Conservation (phyloP, 2,329 filamentous ascomycete genomes). For the Alternaria hordeiaustralica region DNA sequence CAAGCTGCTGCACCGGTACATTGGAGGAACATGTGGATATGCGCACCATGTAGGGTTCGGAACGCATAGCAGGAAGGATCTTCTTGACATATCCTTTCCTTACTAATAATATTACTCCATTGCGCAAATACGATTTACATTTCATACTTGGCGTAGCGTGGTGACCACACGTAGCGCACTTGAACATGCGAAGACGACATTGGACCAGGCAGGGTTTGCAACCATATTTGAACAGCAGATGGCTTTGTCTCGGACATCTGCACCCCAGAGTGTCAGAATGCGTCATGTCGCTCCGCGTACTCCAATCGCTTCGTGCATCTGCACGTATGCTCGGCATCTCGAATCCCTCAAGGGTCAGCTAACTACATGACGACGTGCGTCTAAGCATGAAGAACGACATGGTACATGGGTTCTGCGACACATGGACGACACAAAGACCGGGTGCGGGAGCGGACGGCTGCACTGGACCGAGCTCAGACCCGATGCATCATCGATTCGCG, state of each 20-base stretch:
- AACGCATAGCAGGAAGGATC: slow-evolving; percentile 18
- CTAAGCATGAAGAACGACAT: slow-evolving; percentile 10
- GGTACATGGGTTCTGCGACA: slow-evolving; percentile 25
- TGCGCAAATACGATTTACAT: slow-evolving; percentile 1
- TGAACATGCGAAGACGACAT: neutral
- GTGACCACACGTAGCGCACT: neutral
- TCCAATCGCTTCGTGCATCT: slow-evolving; percentile 5
- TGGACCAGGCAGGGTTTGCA: slow-evolving; percentile 1
- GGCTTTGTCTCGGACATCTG: slow-evolving; percentile 16
- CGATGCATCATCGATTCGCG: slow-evolving; percentile 11
- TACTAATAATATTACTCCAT: slow-evolving; percentile 39
- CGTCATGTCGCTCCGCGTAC: neutral
- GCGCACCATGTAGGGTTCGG: slow-evolving; percentile 12
- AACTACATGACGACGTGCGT: neutral
- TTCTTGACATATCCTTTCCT: slow-evolving; percentile 23
- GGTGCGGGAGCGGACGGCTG: slow-evolving; percentile 13
- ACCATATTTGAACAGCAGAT: slow-evolving; percentile 1
- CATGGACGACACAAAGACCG: slow-evolving; percentile 20
- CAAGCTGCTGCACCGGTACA: slow-evolving; percentile 7
- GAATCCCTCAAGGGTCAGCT: slow-evolving; percentile 1
- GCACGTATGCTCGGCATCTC: slow-evolving; percentile 5
- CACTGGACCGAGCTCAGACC: slow-evolving; percentile 10
- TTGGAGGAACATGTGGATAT: slow-evolving; percentile 14
- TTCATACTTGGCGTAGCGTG: neutral
- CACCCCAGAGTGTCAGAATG: slow-evolving; percentile 15